Base-by-base conservation (phyloP, 2,329 filamentous ascomycete genomes). In the Ustulina deusta region DNA sequence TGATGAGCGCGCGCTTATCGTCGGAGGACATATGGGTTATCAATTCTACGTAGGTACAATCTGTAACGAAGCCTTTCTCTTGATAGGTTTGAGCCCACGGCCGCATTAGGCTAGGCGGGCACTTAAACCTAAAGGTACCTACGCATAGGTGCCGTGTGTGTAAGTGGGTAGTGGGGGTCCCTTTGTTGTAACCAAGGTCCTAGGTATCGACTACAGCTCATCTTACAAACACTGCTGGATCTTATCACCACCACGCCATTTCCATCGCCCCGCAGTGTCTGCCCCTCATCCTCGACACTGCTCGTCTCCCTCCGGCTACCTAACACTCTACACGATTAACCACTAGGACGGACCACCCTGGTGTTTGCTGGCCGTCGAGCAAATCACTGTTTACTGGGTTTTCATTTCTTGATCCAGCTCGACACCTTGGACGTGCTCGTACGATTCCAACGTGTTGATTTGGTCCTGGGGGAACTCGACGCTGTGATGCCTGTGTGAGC, bases 341-440 rank as follows among this genome's bases (percentile, higher is more conserved):
- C 32, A 10, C 27, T 6, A 9, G 10, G 27, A 48, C 49, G 58
- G 27, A 29, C 32, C 22, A 29, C 48, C 40, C 17, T 17, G 42
- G 38, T 32, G 20, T 61, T 46, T 61, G 38, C 42, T 54, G 22
- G 7, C n/a, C 32, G 22, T 25, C 7, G 15, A 13, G 9, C 11
- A 38, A 22, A 32, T 32, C 10, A 22, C 34, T 36, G 52, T 79
- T 79, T 89, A 95, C 85, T 95, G 91, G 7, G 87, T 96, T 75
- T 73, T 89, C 69, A 97, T 88, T 74, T 87, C 84, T 55, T 84
- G 80, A 79, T 97, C 93, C 66, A 80, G 75, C 86, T 98, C 95
- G 66, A 97, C 91, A 25, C 34, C 75, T 75, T 93, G 86, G 79
- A 97, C 84, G 76, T 93, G 86, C 71, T 93, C 88, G 82, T 91